phyloP scores from a whole-genome alignment of 768 basidiomycete species.

The Mycena kentingensis region DNA sequence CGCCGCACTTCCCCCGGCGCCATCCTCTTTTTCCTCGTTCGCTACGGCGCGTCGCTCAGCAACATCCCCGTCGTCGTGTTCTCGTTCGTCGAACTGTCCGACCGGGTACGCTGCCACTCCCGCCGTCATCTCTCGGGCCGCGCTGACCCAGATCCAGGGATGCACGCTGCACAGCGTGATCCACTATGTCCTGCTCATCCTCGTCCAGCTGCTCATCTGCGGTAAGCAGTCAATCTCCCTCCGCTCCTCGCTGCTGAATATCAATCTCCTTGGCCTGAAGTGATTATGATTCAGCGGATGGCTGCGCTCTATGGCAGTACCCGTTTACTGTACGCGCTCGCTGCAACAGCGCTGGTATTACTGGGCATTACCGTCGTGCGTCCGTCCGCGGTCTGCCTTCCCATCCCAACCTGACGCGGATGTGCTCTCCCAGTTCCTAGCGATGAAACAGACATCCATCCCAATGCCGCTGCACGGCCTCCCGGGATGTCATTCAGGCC shows the following conservation, averaged over 20 bases:
- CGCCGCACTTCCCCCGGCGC: not conserved
- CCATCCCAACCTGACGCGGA: not conserved
- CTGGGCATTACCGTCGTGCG: not conserved
- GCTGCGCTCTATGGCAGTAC: not conserved
- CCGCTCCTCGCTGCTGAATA: not conserved
- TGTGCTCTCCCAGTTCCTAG: not conserved
- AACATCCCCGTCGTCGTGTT: not conserved
- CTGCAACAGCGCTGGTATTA: not conserved
- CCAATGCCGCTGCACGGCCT: not conserved
- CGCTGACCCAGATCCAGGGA: not conserved
- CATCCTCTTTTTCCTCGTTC: not conserved
- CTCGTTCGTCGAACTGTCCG: not conserved
- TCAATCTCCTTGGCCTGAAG: too few relatives aligned
- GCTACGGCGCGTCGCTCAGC: not conserved
- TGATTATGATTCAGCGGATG: not conserved
- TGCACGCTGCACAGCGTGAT: not conserved
- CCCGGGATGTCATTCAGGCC: not conserved
- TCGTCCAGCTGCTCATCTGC: not conserved
- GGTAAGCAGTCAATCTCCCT: not conserved
- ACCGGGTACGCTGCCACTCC: not conserved
- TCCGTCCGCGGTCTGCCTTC: not conserved
- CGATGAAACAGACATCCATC: not conserved
- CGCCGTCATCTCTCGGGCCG: not conserved
- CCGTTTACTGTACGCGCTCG: not conserved
- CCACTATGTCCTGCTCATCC: not conserved